A percentile compares a stretch with the other conserved stretches of the same genome.
Conservation (phyloP, 495 filamentous ascomycete genomes). For the Aspergillus cristatus region DNA sequence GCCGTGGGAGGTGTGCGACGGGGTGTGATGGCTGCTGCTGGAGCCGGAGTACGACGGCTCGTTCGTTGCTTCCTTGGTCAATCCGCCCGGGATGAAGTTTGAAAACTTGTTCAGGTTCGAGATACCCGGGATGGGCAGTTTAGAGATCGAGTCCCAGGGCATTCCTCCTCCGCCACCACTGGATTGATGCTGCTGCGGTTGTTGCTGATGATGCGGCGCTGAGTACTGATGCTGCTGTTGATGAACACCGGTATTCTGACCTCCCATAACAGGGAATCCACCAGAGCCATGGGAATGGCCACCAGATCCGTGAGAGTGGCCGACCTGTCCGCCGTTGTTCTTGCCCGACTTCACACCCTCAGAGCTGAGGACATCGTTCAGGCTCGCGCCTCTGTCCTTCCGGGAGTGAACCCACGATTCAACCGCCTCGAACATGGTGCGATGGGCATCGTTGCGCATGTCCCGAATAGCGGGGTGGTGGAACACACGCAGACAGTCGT, state of each 20-base stretch:
- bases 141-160: slow-evolving; percentile 31
- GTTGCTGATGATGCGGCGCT: slow-evolving; percentile 6
- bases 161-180: slow-evolving; percentile 9
- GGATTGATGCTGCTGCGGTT: slow-evolving; percentile 11
- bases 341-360: slow-evolving; percentile 70
- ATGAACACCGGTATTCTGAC: slow-evolving; percentile 7
- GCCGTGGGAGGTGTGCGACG: not conserved
- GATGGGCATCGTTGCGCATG: slow-evolving; percentile 63
- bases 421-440: slow-evolving; percentile 78
- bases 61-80: slow-evolving; percentile 15
- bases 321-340: slow-evolving; percentile 51
- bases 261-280: slow-evolving; percentile 3
- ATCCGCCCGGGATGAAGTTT: slow-evolving; percentile 37
- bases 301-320: slow-evolving; percentile 25
- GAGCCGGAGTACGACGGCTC: not conserved
- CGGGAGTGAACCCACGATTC: slow-evolving; percentile 62
- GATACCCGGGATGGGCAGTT: slow-evolving; percentile 34
- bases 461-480: slow-evolving; percentile 81
- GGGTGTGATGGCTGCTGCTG: slow-evolving; percentile 1
- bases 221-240: slow-evolving; percentile 11
- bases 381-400: slow-evolving; percentile 48
- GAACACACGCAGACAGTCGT: slow-evolving; percentile 70
- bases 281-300: slow-evolving; percentile 13
- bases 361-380: slow-evolving; percentile 63
- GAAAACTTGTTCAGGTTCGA: slow-evolving; percentile 31